Evolutionary conservation across 169 alveolate species (phyloP).

Genomic region (Nephromyces sp.): DNA sequence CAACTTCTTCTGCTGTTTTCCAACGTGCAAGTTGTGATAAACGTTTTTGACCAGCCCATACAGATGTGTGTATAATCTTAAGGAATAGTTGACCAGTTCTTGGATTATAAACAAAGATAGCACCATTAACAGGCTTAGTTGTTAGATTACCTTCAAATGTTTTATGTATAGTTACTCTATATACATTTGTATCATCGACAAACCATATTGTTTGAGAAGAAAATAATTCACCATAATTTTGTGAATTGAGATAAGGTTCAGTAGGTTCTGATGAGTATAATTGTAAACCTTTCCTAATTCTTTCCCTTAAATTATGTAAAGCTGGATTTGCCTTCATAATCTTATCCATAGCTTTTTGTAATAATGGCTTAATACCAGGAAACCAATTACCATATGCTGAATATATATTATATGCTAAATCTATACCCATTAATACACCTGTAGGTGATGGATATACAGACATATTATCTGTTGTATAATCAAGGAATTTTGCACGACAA

Average conservation of each 20-base stretch:
- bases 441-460: conserved; percentile 98
- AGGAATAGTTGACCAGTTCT: conserved; percentile 93
- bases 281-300: conserved; percentile 98
- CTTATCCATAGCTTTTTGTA: conserved; percentile 94
- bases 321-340: conserved; percentile 99
- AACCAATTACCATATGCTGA: conserved; percentile 99
- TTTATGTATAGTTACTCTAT: conserved; percentile 98
- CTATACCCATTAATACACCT: conserved; percentile 95
- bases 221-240: conserved; percentile 96
- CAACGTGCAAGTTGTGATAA: conserved; percentile 98
- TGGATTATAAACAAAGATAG: conserved; percentile 98
- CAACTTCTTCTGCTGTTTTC: conserved; percentile 99
- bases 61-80: conserved; percentile 98
- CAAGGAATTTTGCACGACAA: conserved; percentile 97
- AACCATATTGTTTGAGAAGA: conserved; percentile 98
- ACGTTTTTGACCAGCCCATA: conserved; percentile 99
- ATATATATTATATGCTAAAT: conserved; percentile 96
- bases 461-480: conserved; percentile 97
- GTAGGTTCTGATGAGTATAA: conserved; percentile 99
- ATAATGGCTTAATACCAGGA: conserved; percentile 88
- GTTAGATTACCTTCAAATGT: conserved; percentile 99
- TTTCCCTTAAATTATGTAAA: conserved; percentile 94
- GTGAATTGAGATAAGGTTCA: conserved; percentile 97
- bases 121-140: conserved; percentile 99
- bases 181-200: conserved; percentile 99